These are phyloP conservation scores for Microcyclospora tardicrescens DNA, from an alignment of 2,329 filamentous ascomycete species.

Conservation along the genomic window DNA sequence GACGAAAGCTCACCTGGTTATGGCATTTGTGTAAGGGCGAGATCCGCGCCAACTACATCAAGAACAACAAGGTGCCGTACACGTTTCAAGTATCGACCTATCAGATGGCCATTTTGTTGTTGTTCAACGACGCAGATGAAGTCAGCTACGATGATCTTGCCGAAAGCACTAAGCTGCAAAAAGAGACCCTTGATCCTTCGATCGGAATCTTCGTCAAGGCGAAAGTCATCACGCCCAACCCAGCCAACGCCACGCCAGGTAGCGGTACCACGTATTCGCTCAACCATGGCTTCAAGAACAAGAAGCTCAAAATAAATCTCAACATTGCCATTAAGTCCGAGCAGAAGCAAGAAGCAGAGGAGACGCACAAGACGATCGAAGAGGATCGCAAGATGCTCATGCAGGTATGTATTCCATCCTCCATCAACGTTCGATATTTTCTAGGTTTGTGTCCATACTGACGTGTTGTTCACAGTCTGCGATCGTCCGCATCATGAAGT, in stretches of 20 bases:
- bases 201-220: conserved; percentile 82
- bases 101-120: conserved; percentile 88
- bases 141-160: conserved; percentile 81
- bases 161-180: conserved; percentile 63
- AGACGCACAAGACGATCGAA: conserved; percentile 98
- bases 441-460: conserved; percentile 13
- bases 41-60: conserved; percentile 85
- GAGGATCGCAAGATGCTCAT: conserved; percentile 93
- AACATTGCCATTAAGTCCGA: conserved; percentile 93
- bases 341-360: conserved; percentile 87
- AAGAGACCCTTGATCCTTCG: conserved; percentile 76
- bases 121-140: conserved; percentile 86
- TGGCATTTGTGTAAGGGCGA: conserved; percentile 99
- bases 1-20: conserved; percentile 91
- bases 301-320: conserved; percentile 94
- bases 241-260: conserved; percentile 61
- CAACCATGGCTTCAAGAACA: conserved; percentile 94
- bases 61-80: conserved; percentile 73
- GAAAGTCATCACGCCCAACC: conserved; percentile 65
- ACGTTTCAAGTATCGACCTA: conserved; percentile 97
- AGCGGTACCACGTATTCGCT: conserved; percentile 68
- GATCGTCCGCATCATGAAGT: conserved; percentile 99
- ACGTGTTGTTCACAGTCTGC: conserved; percentile 54
- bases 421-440: background rate
- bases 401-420: conserved; percentile 54